A percentile compares a stretch with the other conserved stretches of the same genome.
phyloP scores from a whole-genome alignment of 164 flowering plant species.

The Echeveria elegans region DNA sequence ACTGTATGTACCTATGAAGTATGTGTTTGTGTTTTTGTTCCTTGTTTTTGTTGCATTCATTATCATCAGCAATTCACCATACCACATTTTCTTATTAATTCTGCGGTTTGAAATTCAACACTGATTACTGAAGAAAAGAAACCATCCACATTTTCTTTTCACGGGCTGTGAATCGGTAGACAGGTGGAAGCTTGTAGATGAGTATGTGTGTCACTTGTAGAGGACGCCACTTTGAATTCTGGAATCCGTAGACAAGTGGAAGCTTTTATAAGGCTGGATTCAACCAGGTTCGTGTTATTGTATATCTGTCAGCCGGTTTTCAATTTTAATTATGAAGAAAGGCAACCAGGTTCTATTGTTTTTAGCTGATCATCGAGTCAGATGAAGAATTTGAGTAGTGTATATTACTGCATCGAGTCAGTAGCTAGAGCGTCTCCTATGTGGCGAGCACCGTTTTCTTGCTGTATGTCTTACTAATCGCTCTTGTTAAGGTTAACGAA shows the following conservation, averaged over 20 bases:
- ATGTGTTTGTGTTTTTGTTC: too few relatives aligned
- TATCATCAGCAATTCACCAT: too few relatives aligned
- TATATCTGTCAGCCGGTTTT: neutral
- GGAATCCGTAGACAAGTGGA: constrained; percentile 82
- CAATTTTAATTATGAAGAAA: neutral
- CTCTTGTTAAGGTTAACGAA: too few relatives aligned
- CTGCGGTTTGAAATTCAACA: too few relatives aligned
- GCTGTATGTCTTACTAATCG: neutral
- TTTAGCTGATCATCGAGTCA: neutral
- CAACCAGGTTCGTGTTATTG: constrained; percentile 50
- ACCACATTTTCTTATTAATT: too few relatives aligned
- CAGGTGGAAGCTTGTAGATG: too few relatives aligned
- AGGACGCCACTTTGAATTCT: constrained; percentile 65
- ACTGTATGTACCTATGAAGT: too few relatives aligned
- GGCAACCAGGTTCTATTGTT: neutral
- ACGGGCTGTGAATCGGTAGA: too few relatives aligned
- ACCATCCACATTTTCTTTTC: too few relatives aligned
- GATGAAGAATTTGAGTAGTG: neutral
- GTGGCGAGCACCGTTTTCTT: constrained; percentile 58
- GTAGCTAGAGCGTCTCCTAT: constrained; percentile 72
- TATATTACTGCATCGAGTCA: constrained; percentile 3
- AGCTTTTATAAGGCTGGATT: constrained; percentile 92
- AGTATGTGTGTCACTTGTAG: constrained; percentile 55
- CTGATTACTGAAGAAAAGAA: too few relatives aligned
- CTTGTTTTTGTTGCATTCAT: too few relatives aligned